Conservation (phyloP, 805 yeast genomes). For the Millerago galiae region DNA sequence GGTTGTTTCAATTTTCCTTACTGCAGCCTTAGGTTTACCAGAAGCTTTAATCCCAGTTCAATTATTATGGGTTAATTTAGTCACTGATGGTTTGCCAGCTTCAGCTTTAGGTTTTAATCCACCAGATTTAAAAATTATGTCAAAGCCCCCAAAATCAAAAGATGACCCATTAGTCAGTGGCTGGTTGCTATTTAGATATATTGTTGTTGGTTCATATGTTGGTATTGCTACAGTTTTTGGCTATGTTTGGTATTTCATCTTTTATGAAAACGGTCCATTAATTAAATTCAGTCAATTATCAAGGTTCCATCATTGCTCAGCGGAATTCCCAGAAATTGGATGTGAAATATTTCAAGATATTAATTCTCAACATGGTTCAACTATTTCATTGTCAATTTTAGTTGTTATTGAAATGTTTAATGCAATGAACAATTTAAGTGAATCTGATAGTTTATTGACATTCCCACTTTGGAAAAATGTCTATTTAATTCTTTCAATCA, state of each 20-base stretch:
- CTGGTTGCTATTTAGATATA: conserved; percentile 33
- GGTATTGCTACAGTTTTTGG: conserved; percentile 37
- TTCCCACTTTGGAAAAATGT: conserved; percentile 34
- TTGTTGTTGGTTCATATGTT: conserved; percentile 34
- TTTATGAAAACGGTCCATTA: conserved; percentile 30
- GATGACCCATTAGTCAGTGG: conserved; percentile 32
- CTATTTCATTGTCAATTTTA: conserved; percentile 33
- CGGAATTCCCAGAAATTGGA: conserved; percentile 27
- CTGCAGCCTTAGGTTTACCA: conserved; percentile 48
- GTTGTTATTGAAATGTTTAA: conserved; percentile 37
- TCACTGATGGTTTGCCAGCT: conserved; percentile 55
- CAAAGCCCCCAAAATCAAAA: conserved; percentile 30
- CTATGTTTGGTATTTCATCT: conserved; percentile 34
- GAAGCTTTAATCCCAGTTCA: conserved; percentile 52
- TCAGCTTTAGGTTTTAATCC: conserved; percentile 49
- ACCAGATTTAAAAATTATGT: conserved; percentile 33
- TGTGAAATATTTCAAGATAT: conserved; percentile 27
- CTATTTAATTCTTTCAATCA: conserved; percentile 31
- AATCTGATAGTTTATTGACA: conserved; percentile 30
- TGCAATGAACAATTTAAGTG: conserved; percentile 33
- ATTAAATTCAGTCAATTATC: conserved; percentile 28
- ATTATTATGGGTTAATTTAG: conserved; percentile 50
- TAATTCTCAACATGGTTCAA: conserved; percentile 27
- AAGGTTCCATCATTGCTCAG: conserved; percentile 30
- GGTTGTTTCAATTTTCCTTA: conserved; percentile 48